These are phyloP conservation scores for Coemansia sp. DNA, from an alignment of 192 early-diverging fungal genomes.

Conservation along the genomic window DNA sequence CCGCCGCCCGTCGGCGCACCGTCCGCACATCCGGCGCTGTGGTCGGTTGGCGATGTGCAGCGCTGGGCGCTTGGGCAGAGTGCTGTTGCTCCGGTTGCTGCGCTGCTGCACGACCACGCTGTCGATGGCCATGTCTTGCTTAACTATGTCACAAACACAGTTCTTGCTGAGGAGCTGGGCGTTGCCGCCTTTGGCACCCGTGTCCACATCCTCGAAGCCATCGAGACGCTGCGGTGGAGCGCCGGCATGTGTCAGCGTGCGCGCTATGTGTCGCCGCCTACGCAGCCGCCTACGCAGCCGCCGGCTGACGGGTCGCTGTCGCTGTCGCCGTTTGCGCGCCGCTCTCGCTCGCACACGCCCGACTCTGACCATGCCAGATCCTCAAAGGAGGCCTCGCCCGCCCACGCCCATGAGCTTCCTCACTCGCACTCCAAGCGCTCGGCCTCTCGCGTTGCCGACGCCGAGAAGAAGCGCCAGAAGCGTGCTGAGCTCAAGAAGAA, in stretches of 20 bases:
- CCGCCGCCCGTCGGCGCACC: constrained; percentile 8
- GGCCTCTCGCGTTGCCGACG: constrained; percentile 52
- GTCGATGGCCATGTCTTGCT: constrained; percentile 53
- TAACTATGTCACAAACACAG: constrained; percentile 52
- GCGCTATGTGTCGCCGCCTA: constrained; percentile 18
- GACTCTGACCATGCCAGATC: constrained; percentile 20
- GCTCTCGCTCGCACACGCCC: constrained; percentile 14
- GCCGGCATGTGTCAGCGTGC: constrained; percentile 19
- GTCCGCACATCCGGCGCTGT: constrained; percentile 27
- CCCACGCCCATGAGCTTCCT: constrained; percentile 3
- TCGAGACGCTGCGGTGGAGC: constrained; percentile 51
- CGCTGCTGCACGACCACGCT: constrained; percentile 43
- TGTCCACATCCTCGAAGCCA: constrained; percentile 51
- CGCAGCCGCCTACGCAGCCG: constrained; percentile 3
- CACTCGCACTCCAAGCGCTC: constrained; percentile 38
- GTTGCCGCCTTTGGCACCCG: constrained; percentile 50
- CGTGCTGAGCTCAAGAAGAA: constrained; percentile 55
- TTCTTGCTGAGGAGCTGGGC: constrained; percentile 54
- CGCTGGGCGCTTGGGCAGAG: constrained; percentile 35
- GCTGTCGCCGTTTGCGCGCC: constrained; percentile 7
- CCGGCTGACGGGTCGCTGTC: constrained; percentile 2
- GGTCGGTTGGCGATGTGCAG: constrained; percentile 45
- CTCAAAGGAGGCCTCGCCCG: constrained; percentile 35
- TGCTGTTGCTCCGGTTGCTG: constrained; percentile 23
- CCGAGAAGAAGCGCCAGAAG: constrained; percentile 57